Evolutionary conservation across 768 basidiomycete genomes (phyloP).

Genomic region (Mycena leptocephala): DNA sequence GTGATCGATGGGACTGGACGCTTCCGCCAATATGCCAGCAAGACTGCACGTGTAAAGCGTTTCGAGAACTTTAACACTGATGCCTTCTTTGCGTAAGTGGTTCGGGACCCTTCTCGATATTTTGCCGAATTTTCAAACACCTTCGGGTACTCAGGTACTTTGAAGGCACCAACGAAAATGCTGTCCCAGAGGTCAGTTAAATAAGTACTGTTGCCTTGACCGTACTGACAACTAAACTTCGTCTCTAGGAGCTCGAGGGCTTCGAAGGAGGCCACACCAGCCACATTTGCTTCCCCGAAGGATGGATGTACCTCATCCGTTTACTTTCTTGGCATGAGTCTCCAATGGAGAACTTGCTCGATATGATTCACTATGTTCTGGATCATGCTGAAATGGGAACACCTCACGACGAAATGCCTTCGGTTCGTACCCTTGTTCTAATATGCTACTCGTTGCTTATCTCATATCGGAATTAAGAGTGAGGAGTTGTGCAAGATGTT

Average conservation of each 20-base stretch:
- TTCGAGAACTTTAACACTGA: conserved; percentile 34
- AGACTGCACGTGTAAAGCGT: conserved; percentile 17
- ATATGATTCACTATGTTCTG: conserved; percentile 30
- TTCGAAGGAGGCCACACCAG: conserved; percentile 32
- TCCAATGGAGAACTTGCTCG: conserved; percentile 25
- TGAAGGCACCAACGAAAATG: conserved; percentile 21
- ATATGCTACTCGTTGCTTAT: not conserved
- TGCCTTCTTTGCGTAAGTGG: conserved; percentile 27
- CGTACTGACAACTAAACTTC: not conserved
- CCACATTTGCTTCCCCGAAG: conserved; percentile 35
- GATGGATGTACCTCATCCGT: conserved; percentile 33
- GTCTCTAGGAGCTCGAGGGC: conserved; percentile 17
- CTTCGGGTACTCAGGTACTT: conserved; percentile 7
- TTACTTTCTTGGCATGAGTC: conserved; percentile 31
- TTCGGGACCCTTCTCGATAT: no score
- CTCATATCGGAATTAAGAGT: not conserved
- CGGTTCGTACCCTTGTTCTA: not conserved
- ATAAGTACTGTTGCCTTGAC: not conserved
- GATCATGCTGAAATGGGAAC: conserved; percentile 24
- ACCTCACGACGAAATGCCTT: conserved; percentile 20
- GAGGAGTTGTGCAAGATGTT: conserved; percentile 30
- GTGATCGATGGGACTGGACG: conserved; percentile 34
- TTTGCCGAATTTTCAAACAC: not conserved
- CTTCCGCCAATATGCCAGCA: conserved; percentile 29
- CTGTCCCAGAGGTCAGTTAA: conserved; percentile 5